Evolutionary conservation across 1,139 yeast species (phyloP), one percentile per base, ranked within the genome.

Genomic region (Nakaseomyces nivariensis): DNA sequence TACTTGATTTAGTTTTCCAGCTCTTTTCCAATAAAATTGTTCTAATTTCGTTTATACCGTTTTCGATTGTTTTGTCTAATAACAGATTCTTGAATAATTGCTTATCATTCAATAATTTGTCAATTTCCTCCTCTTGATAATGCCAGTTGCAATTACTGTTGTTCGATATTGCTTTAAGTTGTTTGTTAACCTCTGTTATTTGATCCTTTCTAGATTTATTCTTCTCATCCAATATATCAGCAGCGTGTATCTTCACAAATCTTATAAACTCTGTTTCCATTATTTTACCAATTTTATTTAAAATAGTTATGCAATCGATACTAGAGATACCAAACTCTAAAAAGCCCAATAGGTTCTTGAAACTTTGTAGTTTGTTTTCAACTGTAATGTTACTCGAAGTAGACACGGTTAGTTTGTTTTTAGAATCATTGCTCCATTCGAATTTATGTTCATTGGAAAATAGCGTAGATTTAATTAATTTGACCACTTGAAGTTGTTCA

Each of bases 11-110:
- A 43, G 17, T 44, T 34, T 45, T 33, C 56, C 57, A 56, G 31
- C 45, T 22, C 3, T 53, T 44, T 27, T 52, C 43, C 4, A 47
- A 42, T 40, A 62, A 58, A 1, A 52, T 45, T 9, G 48, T 43
- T 49, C 62, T 58, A 5, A 62, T 33, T 10, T 52, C 45, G 3
- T 27, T n/a, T 3, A 61, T 42, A 9, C 54, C 53, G 4, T 49
- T 48, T 38, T 59, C 58, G 48, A 62, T 56, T 17, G 55, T 43
- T 42, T 56, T 55, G 44, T 64, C 68, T 24, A 64, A 31, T 33
- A 56, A 48, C 5, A 64, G 50, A 47, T 56, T 61, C 34, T 50
- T 51, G 46, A 55, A 58, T 4, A 63, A 48, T 41, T 56, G 55
- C 32, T 56, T 54, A 45, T 60, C 60, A 31, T 54, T 50, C 8